These are phyloP conservation scores for Penicillium psychrosexuale DNA, from an alignment of 2,329 filamentous ascomycete species.

Conservation along the genomic window DNA sequence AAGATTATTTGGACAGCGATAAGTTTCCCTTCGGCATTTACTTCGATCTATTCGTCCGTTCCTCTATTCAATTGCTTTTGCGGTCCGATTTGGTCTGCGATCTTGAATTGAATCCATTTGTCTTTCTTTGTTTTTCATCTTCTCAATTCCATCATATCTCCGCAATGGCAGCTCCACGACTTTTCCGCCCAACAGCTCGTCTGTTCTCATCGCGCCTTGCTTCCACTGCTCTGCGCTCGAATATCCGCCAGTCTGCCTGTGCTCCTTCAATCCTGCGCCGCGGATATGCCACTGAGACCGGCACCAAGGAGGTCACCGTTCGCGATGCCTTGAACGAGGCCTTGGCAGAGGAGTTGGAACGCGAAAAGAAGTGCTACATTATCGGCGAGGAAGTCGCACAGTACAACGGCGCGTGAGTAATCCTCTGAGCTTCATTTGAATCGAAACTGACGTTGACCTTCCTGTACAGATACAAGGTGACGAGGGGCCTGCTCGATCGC, in stretches of 20 bases:
- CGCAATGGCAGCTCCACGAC: conserved; percentile 58
- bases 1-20: conserved; percentile 19
- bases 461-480: conserved; percentile 80
- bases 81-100: conserved; percentile 20
- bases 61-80: conserved; percentile 12
- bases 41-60: not conserved
- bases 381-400: conserved; percentile 98
- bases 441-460: conserved; percentile 36
- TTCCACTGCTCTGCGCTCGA: conserved; percentile 52
- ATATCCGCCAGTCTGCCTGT: conserved; percentile 51
- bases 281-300: conserved; percentile 57
- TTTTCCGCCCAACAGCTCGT: conserved; percentile 63
- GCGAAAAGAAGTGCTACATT: conserved; percentile 91
- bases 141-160: conserved; percentile 53
- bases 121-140: conserved; percentile 16
- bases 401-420: conserved; percentile 86
- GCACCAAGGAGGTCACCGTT: conserved; percentile 90
- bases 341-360: conserved; percentile 93
- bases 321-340: conserved; percentile 97
- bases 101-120: conserved; percentile 17
- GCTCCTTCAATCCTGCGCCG: conserved; percentile 50
- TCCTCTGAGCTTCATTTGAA: not conserved
- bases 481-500: conserved; percentile 92
- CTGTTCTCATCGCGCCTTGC: conserved; percentile 56
- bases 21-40: conserved; percentile 3